phyloP scores from a whole-genome alignment of 352 stramenopile species.

The Plasmopara viticola region DNA sequence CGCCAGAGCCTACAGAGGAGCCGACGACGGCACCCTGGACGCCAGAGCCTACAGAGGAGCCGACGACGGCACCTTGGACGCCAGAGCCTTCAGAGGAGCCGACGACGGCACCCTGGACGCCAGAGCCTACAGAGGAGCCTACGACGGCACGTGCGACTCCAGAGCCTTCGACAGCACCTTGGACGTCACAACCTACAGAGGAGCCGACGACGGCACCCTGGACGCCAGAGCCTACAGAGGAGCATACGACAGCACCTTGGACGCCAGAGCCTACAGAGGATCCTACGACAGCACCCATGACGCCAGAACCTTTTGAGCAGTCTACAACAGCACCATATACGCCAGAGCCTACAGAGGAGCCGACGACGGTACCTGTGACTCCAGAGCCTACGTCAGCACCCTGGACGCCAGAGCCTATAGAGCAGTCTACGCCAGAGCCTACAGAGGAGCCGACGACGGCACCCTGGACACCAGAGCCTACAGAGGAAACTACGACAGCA shows the following conservation, averaged over 20 bases:
- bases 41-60: too few species aligned
- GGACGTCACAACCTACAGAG: slow-evolving; percentile 1
- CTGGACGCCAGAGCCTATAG: slow-evolving; percentile 1
- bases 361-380: neutral
- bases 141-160: neutral
- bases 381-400: neutral
- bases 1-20: too few species aligned
- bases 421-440: neutral
- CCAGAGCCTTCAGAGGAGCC: neutral
- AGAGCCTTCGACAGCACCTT: neutral
- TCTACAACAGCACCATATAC: neutral
- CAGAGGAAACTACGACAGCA: neutral
- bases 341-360: neutral
- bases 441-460: slow-evolving; percentile 2
- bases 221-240: neutral
- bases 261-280: neutral
- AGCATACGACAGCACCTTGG: neutral
- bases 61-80: neutral
- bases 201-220: neutral
- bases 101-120: neutral
- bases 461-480: neutral
- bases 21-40: too few species aligned
- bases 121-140: too few species aligned
- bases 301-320: too few species aligned
- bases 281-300: slow-evolving; percentile 1